Evolutionary conservation across 1,284 basidiomycete species (phyloP).

Genomic region (Tilletia indica): DNA sequence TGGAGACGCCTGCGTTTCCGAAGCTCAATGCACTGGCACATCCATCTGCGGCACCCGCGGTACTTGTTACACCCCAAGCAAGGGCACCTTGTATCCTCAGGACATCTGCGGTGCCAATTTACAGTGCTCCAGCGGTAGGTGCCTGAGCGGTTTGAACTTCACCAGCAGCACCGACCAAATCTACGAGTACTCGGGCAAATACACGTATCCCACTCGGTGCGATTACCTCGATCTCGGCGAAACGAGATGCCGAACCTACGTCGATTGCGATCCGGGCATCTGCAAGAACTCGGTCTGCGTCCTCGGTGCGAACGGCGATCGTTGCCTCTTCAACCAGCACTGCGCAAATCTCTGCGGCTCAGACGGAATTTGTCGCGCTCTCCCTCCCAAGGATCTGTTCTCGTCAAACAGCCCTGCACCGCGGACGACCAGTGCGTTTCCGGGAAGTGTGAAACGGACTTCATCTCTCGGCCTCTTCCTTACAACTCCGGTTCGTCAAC

Average conservation of each 20-base stretch:
- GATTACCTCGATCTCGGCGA: neutral
- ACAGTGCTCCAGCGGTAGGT: neutral
- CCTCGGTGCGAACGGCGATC: neutral
- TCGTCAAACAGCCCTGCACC: neutral
- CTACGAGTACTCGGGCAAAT: neutral
- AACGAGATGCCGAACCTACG: neutral
- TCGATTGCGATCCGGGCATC: neutral
- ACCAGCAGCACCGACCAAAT: neutral
- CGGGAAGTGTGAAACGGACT: neutral
- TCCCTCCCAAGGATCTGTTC: neutral
- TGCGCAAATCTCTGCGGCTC: neutral
- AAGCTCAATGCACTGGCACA: neutral
- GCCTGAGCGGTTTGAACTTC: neutral
- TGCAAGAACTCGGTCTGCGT: neutral
- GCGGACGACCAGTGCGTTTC: neutral
- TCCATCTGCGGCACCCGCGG: neutral
- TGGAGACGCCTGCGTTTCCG: neutral
- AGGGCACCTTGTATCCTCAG: neutral
- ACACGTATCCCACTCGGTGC: neutral
- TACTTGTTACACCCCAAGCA: neutral
- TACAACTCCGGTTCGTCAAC: neutral
- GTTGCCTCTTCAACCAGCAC: neutral
- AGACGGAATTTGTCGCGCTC: neutral
- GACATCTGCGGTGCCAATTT: neutral
- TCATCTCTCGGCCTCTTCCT: neutral